Evolutionary conservation across 768 basidiomycete genomes (phyloP).

Genomic region (Rhizopogon vulgaris): DNA sequence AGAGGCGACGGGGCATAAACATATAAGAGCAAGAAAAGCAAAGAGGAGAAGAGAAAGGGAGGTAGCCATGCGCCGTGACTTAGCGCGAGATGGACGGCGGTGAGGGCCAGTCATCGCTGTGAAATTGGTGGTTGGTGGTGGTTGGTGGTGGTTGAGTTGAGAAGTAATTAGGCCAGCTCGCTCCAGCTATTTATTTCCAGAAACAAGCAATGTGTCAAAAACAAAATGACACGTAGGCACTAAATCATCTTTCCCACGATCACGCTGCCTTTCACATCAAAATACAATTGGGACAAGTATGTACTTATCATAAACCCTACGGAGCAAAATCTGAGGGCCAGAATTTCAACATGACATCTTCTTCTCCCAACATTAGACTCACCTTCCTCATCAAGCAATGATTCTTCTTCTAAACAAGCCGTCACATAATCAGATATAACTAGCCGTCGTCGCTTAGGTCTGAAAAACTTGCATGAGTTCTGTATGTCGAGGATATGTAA

Average conservation of each 20-base stretch:
- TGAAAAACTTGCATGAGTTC: slow-evolving; percentile 24
- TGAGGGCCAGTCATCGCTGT: slow-evolving; percentile 19
- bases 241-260: slow-evolving; percentile 19
- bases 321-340: slow-evolving; percentile 20
- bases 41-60: slow-evolving; percentile 57
- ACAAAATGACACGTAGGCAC: slow-evolving; percentile 24
- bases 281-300: no score
- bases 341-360: neutral
- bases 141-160: neutral
- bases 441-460: slow-evolving; percentile 76
- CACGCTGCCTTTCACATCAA: slow-evolving; percentile 1
- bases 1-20: slow-evolving; percentile 56
- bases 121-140: neutral
- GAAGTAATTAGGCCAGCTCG: neutral
- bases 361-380: slow-evolving; percentile 16
- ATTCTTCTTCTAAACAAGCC: slow-evolving; percentile 77
- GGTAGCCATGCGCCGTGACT: slow-evolving; percentile 48
- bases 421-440: slow-evolving; percentile 73
- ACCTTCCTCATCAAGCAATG: slow-evolving; percentile 84
- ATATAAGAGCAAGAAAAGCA: slow-evolving; percentile 65
- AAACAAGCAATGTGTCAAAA: neutral
- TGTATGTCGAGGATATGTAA: neutral
- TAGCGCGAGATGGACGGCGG: slow-evolving; percentile 48
- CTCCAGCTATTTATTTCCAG: neutral
- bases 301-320: neutral